These are phyloP conservation scores for Fremontodendron californicum DNA, from an alignment of 345 rosid species.

Conservation along the genomic window DNA sequence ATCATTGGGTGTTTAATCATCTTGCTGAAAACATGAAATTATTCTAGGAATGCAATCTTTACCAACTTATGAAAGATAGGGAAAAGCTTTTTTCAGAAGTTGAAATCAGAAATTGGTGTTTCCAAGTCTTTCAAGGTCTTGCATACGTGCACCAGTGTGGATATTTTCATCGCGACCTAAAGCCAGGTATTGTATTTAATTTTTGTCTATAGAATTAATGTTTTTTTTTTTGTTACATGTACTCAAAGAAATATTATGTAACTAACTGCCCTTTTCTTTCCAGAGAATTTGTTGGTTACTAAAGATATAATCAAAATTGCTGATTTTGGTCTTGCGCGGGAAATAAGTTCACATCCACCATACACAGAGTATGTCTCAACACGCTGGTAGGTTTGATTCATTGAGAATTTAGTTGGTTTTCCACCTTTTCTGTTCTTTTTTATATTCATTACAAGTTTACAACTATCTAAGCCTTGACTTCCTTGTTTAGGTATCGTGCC, in stretches of 20 bases:
- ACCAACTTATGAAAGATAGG: slow-evolving; percentile 86
- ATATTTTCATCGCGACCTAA: slow-evolving; percentile 95
- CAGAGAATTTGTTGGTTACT: slow-evolving; percentile 82
- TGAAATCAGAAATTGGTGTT: slow-evolving; percentile 87
- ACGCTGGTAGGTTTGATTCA: slow-evolving; percentile 62
- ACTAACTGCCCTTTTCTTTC: not conserved
- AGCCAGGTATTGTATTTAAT: slow-evolving; percentile 66
- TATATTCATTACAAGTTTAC: not conserved
- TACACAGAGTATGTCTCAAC: slow-evolving; percentile 91
- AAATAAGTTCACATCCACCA: slow-evolving; percentile 77
- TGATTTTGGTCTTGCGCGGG: slow-evolving; percentile 97
- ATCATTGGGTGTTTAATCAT: not conserved
- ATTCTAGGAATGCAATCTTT: slow-evolving; percentile 79
- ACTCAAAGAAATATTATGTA: not conserved
- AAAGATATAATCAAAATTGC: slow-evolving; percentile 81
- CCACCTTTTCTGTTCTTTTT: not conserved
- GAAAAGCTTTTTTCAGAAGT: slow-evolving; percentile 68
- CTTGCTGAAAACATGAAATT: not conserved
- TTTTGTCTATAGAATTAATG: not conserved
- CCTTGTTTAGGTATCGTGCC: slow-evolving; percentile 81
- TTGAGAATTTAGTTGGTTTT: slow-evolving; percentile 1
- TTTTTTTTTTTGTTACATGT: not conserved
- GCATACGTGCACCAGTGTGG: slow-evolving; percentile 92
- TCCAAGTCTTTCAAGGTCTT: slow-evolving; percentile 96
- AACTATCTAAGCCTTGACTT: not conserved